Evolutionary conservation across 495 filamentous ascomycete species (phyloP).

Genomic region (Beverwykella pulmonaria): DNA sequence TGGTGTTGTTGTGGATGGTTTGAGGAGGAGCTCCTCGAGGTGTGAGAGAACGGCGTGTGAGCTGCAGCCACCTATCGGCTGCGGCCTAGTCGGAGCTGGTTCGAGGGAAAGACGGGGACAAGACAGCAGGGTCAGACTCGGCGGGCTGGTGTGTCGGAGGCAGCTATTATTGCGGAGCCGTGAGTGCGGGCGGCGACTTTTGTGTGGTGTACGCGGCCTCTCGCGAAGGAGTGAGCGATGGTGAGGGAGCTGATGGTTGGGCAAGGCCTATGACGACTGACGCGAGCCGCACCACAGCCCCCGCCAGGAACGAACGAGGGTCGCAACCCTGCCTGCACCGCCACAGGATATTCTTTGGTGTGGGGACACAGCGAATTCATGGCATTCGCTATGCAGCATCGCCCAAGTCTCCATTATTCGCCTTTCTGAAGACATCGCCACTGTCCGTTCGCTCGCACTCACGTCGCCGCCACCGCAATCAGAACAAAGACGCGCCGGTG

Average conservation of each 20-base stretch:
- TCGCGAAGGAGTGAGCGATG: neutral
- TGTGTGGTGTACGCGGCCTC: conserved; percentile 8
- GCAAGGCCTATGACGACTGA: conserved; percentile 1
- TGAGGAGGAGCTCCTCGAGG: neutral
- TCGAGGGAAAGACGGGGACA: neutral
- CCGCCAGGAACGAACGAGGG: neutral
- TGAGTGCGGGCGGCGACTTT: conserved; percentile 3
- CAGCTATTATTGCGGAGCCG: neutral
- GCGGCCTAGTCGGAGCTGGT: neutral
- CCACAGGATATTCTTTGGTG: conserved; percentile 3
- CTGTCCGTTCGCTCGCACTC: neutral
- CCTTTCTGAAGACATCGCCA: no score
- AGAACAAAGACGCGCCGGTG: neutral
- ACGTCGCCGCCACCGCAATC: neutral
- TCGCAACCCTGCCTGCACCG: conserved; percentile 1
- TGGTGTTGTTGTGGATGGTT: neutral
- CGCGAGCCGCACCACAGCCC: neutral
- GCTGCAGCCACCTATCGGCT: conserved; percentile 18
- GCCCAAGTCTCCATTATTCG: no score
- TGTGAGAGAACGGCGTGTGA: neutral
- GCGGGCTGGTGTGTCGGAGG: neutral
- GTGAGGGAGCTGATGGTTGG: neutral
- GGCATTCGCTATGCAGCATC: neutral
- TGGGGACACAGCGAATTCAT: neutral
- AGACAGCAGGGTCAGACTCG: neutral